Evolutionary conservation across 495 filamentous ascomycete species (phyloP).

Genomic region (Penicillium flavigenum): DNA sequence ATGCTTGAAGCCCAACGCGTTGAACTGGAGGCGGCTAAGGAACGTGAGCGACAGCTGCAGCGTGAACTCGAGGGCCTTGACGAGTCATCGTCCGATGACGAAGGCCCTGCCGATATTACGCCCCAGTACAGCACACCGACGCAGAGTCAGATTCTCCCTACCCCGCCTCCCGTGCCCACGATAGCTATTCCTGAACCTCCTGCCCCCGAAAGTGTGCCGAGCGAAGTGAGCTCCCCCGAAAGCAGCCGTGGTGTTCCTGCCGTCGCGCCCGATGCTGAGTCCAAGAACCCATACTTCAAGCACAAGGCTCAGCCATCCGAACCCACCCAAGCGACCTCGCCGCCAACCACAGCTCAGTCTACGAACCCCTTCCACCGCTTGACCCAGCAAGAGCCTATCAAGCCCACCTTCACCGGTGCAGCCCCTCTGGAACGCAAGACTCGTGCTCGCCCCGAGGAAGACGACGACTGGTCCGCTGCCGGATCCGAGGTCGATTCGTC

Average conservation of each 20-base stretch:
- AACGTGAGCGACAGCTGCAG: slow-evolving; percentile 84
- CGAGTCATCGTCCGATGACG: slow-evolving; percentile 82
- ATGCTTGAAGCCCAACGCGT: slow-evolving; percentile 81
- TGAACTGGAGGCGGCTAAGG: slow-evolving; percentile 86
- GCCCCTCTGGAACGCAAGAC: slow-evolving; percentile 48
- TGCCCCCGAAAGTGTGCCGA: slow-evolving; percentile 33
- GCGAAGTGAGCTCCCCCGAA: slow-evolving; percentile 28
- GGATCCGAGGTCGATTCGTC: slow-evolving; percentile 75
- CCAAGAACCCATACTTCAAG: slow-evolving; percentile 73
- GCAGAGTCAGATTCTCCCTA: slow-evolving; percentile 55
- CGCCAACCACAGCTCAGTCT: slow-evolving; percentile 54
- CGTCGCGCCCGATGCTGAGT: slow-evolving; percentile 43
- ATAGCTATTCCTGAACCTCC: slow-evolving; percentile 34
- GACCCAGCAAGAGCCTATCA: slow-evolving; percentile 50
- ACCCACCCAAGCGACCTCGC: slow-evolving; percentile 17
- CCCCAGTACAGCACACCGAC: slow-evolving; percentile 82
- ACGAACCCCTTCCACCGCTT: slow-evolving; percentile 97
- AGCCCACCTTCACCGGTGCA: slow-evolving; percentile 37
- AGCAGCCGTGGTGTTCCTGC: slow-evolving; percentile 28
- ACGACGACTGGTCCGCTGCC: slow-evolving; percentile 82
- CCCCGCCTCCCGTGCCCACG: slow-evolving; percentile 33
- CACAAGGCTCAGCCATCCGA: slow-evolving; percentile 53
- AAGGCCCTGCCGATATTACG: slow-evolving; percentile 76
- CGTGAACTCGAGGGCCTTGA: slow-evolving; percentile 81
- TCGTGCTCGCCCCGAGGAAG: slow-evolving; percentile 68